These are phyloP conservation scores for Pichia rugopelliculosa DNA, from an alignment of 805 yeast genomes.

Conservation along the genomic window DNA sequence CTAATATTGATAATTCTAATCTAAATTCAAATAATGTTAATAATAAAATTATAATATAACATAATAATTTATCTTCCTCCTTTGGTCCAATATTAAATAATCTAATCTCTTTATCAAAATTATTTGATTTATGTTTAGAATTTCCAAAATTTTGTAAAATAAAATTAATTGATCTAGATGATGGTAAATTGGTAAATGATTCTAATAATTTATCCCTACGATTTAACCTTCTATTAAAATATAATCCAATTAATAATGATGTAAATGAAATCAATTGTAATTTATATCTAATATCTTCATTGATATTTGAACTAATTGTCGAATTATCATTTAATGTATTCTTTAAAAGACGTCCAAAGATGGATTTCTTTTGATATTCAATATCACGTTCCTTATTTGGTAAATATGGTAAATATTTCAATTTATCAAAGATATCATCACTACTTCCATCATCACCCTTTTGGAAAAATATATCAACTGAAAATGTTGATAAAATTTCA, in stretches of 20 bases:
- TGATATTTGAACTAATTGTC: not conserved
- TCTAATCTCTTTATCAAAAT: constrained; percentile 26
- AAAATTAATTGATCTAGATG: constrained; percentile 66
- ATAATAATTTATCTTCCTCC: constrained; percentile 77
- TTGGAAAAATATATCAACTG: constrained; percentile 49
- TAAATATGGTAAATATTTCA: constrained; percentile 6
- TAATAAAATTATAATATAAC: constrained; percentile 65
- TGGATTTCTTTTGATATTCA: constrained; percentile 30
- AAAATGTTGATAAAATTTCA: constrained; percentile 54
- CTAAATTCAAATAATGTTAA: constrained; percentile 71
- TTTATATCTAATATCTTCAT: constrained; percentile 33
- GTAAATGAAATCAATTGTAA: constrained; percentile 72
- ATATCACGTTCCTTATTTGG: constrained; percentile 3
- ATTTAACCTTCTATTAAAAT: constrained; percentile 58
- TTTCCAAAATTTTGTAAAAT: constrained; percentile 67
- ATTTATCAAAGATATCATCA: constrained; percentile 32
- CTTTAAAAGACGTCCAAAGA: constrained; percentile 2
- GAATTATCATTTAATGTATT: not conserved
- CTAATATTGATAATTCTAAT: constrained; percentile 72
- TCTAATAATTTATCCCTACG: constrained; percentile 53
- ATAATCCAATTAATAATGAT: constrained; percentile 73
- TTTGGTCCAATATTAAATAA: constrained; percentile 81
- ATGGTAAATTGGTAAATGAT: constrained; percentile 65
- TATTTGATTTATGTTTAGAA: constrained; percentile 50
- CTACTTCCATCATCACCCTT: constrained; percentile 42